phyloP scores from a whole-genome alignment of 805 yeast genomes.

The Candida stauntonica region DNA sequence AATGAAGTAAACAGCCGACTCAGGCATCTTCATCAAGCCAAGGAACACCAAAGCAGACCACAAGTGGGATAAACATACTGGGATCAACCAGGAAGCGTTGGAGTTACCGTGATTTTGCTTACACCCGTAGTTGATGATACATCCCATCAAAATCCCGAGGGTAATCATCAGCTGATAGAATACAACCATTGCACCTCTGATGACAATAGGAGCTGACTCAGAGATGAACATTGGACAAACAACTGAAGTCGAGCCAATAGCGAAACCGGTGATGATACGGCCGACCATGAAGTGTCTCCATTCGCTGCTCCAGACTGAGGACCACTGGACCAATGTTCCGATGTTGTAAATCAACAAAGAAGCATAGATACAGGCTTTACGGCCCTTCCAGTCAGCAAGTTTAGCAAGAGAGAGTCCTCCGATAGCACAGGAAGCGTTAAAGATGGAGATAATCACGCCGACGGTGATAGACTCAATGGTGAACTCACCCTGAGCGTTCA shows the following conservation, averaged over 20 bases:
- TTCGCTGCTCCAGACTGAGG: slow-evolving; percentile 34
- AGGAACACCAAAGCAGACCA: slow-evolving; percentile 33
- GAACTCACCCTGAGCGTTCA: slow-evolving; percentile 34
- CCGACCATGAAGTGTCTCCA: slow-evolving; percentile 68
- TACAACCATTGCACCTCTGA: slow-evolving; percentile 72
- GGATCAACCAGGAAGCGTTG: slow-evolving; percentile 68
- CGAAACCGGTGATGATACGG: slow-evolving; percentile 64
- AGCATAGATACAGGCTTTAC: slow-evolving; percentile 51
- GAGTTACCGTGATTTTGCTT: slow-evolving; percentile 32
- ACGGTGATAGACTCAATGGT: slow-evolving; percentile 42
- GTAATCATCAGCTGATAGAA: slow-evolving; percentile 69
- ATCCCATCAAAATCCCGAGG: slow-evolving; percentile 67
- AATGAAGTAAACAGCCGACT: slow-evolving; percentile 58
- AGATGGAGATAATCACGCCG: slow-evolving; percentile 51
- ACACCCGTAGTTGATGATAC: slow-evolving; percentile 63
- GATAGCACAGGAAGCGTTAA: slow-evolving; percentile 66
- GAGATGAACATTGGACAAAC: slow-evolving; percentile 70
- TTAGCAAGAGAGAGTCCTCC: slow-evolving; percentile 60
- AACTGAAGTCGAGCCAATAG: slow-evolving; percentile 75
- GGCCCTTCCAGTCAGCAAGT: slow-evolving; percentile 54
- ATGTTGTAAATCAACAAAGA: slow-evolving; percentile 53
- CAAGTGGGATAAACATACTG: slow-evolving; percentile 46
- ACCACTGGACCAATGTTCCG: slow-evolving; percentile 58
- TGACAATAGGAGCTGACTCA: slow-evolving; percentile 61
- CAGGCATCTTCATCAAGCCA: slow-evolving; percentile 62